A percentile compares a stretch with the other conserved stretches of the same genome.
Evolutionary conservation across 2,329 filamentous ascomycete species (phyloP).

Genomic region (Biscogniauxia marginata): DNA sequence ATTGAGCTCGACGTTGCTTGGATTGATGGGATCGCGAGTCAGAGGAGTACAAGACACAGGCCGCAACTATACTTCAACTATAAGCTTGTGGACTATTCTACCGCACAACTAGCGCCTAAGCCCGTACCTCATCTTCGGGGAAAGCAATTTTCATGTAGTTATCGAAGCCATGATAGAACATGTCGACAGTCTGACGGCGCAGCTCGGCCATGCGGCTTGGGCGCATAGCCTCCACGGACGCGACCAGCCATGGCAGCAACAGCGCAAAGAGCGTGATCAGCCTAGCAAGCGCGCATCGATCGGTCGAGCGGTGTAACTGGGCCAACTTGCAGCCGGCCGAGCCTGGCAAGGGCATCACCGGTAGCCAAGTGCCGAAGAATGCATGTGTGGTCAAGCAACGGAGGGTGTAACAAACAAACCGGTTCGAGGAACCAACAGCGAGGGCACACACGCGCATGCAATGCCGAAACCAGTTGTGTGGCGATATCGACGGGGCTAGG

Average conservation of each 20-base stretch:
- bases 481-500: no score
- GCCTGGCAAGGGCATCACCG: slow-evolving; percentile 42
- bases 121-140: slow-evolving; percentile 79
- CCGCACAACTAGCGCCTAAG: not conserved
- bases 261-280: slow-evolving; percentile 29
- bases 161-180: slow-evolving; percentile 96
- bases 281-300: slow-evolving; percentile 15
- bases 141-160: slow-evolving; percentile 95
- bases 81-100: slow-evolving; percentile 21
- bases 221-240: slow-evolving; percentile 48
- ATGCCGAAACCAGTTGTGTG: no score
- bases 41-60: slow-evolving; percentile 83
- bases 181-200: slow-evolving; percentile 63
- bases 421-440: slow-evolving; percentile 11
- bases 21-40: slow-evolving; percentile 77
- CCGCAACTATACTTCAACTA: slow-evolving; percentile 57
- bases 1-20: slow-evolving; percentile 81
- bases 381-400: slow-evolving; percentile 31
- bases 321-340: slow-evolving; percentile 33
- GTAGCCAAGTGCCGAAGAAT: slow-evolving; percentile 31
- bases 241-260: slow-evolving; percentile 40
- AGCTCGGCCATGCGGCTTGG: slow-evolving; percentile 54
- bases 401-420: slow-evolving; percentile 8
- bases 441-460: not conserved
- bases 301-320: slow-evolving; percentile 18